phyloP scores from a whole-genome alignment of 2,329 filamentous ascomycete species.

The Coniochaeta sp. region DNA sequence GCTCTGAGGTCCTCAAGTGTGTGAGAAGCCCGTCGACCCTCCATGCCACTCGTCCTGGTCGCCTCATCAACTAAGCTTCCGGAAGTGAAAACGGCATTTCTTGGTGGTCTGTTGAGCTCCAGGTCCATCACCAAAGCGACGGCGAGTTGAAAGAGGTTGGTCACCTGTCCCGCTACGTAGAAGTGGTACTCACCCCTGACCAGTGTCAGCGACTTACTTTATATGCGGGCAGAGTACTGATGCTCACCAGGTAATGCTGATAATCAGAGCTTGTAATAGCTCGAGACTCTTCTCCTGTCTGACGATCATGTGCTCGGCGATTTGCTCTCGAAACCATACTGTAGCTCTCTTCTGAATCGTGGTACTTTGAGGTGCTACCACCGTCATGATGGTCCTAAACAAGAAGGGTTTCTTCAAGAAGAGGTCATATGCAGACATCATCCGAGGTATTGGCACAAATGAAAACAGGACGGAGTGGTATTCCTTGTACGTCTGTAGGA shows the following conservation, averaged over 20 bases:
- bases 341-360: conserved; percentile 23
- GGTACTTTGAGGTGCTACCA: conserved; percentile 22
- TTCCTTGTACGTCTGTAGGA: conserved; percentile 14
- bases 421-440: conserved; percentile 21
- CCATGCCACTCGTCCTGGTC: conserved; percentile 13
- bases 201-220: neutral
- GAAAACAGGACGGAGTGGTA: conserved; percentile 19
- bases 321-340: conserved; percentile 27
- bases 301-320: conserved; percentile 29
- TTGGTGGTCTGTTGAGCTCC: conserved; percentile 23
- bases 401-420: conserved; percentile 24
- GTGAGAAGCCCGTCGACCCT: conserved; percentile 14
- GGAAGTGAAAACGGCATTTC: conserved; percentile 14
- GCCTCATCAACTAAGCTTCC: conserved; percentile 26
- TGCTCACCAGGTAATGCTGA: conserved; percentile 29
- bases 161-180: conserved; percentile 27
- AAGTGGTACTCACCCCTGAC: conserved; percentile 31
- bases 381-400: conserved; percentile 29
- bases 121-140: conserved; percentile 30
- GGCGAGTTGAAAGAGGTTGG: conserved; percentile 31
- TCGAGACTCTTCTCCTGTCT: conserved; percentile 26
- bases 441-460: conserved; percentile 25
- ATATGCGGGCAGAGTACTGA: neutral
- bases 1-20: conserved; percentile 30
- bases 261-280: conserved; percentile 29